Evolutionary conservation across 2,329 filamentous ascomycete genomes (phyloP), one percentile per base, ranked within the genome.

Genomic region (Sclerotinia nivalis): DNA sequence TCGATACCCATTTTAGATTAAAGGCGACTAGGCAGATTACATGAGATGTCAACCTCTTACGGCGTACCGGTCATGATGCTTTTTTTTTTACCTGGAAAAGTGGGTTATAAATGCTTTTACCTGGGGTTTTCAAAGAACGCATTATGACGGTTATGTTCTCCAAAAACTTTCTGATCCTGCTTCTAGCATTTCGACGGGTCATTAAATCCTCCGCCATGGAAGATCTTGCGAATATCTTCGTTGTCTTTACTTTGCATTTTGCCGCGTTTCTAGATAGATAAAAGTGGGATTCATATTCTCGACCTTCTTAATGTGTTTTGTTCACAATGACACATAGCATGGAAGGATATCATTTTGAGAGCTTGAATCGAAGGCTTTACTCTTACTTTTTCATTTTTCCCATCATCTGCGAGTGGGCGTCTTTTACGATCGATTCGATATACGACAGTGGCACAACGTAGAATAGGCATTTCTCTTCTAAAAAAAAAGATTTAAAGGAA

Each of bases 1-100:
- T 76, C 73, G 73, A 78, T 78, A 78, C 77, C 78, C 77, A 74
- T 58, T 78, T 78, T 76, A 78, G 75, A 76, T 74, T 69, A 73
- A 74, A 72, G 75, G 75, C 74, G 75, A 76, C 74, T 75, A 73
- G 74, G 34, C 52, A 76, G 78, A 76, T 72, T 73, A 72, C 77
- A 78, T 74, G 74, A 76, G 74, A 76, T 70, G 74, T 74, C 76
- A 75, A 65, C 31, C 47, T 40, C 69, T 70, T 74, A 71, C 72
- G 75, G 75, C 77, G 75, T 76, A 76, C 74, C 72, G 75, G 75
- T 75, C 76, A 75, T 75, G 76, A 77, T 77, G 76, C 73, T 74
- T 76, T 74, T 68, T 73, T 72, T 73, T 72, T 69, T 72, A 73
- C 74, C 73, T 74, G 73, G 77, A 75, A 68, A 25, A 60, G 66